Percentiles rank a stretch among this genome's conserved stretches.
These are phyloP conservation scores for Phyllosticta ampelicida DNA, from an alignment of 2,329 filamentous ascomycete genomes.

Conservation along the genomic window DNA sequence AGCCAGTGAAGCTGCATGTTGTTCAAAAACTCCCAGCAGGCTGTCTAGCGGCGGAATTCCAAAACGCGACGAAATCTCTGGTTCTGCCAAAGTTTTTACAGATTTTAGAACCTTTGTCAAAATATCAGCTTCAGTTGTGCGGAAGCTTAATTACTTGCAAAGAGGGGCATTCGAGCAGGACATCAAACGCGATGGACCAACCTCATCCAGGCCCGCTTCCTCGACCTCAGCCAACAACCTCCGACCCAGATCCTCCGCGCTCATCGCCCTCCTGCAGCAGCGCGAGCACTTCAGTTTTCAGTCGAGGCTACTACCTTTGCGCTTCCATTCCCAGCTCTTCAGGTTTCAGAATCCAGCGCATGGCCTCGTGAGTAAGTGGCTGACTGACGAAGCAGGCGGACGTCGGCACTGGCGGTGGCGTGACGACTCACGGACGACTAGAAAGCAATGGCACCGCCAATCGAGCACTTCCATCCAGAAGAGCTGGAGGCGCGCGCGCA, in stretches of 20 bases:
- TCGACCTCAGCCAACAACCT: slow-evolving; percentile 36
- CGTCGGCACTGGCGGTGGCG: not conserved
- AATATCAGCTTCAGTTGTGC: not conserved
- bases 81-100: slow-evolving; percentile 20
- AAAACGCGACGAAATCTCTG: slow-evolving; percentile 20
- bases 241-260: slow-evolving; percentile 40
- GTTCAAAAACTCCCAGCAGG: slow-evolving; percentile 17
- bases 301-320: not conserved
- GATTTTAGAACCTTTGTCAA: slow-evolving; percentile 30
- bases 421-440: not conserved
- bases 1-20: slow-evolving; percentile 9
- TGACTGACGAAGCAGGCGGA: not conserved
- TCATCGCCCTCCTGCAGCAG: slow-evolving; percentile 17
- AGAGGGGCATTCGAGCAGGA: not conserved
- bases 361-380: not conserved
- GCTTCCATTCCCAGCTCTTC: slow-evolving; percentile 14
- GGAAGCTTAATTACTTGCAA: not conserved
- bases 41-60: slow-evolving; percentile 38
- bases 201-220: slow-evolving; percentile 28
- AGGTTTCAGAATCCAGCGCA: slow-evolving; percentile 13
- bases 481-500: slow-evolving; percentile 43
- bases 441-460: slow-evolving; percentile 43
- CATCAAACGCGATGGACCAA: slow-evolving; percentile 20
- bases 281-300: not conserved
- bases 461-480: slow-evolving; percentile 42